Evolutionary conservation across 345 rosid genomes (phyloP), one percentile per base, ranked within the genome.

Genomic region (Hypericum perforatum): DNA sequence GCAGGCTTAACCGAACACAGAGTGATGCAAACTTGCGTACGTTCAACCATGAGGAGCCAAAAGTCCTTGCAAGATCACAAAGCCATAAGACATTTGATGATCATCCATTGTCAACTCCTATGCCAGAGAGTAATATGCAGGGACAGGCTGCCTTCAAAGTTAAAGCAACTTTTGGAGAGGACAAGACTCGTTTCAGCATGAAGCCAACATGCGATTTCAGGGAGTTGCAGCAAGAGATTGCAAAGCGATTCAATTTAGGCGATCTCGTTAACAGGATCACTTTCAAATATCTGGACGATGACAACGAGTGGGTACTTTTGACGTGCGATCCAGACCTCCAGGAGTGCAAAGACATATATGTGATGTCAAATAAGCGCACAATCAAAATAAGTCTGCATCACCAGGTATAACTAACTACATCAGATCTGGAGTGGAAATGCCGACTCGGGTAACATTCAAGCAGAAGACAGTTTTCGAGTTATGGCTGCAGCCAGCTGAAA

Each of bases 301-400:
- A 69, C 42, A 45, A 59, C 11, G 73, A 69, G 15, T 69, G 69
- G 73, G 68, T 69, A 49, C 68, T 63, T 37, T 46, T 69, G 58
- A 69, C 73, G 15, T 81, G 92, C 46, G 83, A 84, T 57, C 81
- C 75, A 0, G 92, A 84, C 64, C 86, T 90, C 8, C 94, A 86
- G 75, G 97, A 90, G 66, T 90, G 97, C 50, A 73, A 74, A 39
- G 91, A 90, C 47, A 71, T 84, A 52, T 49, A 80, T 62, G 81
- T 66, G 69, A 61, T 69, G 57, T 73, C 68, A 14, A 75, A 55
- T 53, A 67, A 63, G 53, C 71, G 59, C 41, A 82, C 87, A 29
- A 80, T 90, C 58, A 77, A 71, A 53, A 76, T 86, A 60, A 68
- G 85, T 9, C 46, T 85, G 22, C 74, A 74, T 49, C 32, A 22